Evolutionary conservation across 148 eudicot species (phyloP), one percentile per base, ranked within the genome.

Genomic region (Euryodendron excelsum): DNA sequence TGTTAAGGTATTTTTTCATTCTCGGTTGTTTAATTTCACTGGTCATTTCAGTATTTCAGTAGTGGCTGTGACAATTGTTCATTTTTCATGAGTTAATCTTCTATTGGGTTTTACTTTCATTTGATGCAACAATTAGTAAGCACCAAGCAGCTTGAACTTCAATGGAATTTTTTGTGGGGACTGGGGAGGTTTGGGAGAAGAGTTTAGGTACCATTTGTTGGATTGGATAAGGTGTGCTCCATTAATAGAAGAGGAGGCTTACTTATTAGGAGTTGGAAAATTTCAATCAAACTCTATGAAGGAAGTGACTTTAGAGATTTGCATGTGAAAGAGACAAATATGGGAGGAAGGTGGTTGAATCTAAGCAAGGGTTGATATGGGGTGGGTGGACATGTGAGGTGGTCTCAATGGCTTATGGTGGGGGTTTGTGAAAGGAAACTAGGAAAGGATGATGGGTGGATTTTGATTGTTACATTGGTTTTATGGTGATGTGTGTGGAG

Each of bases 1-100:
- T 88, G 92, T 96, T 61, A 96, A 96, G 99, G 99, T 93, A 83
- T 59, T 78, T 73, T 12, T 73, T n/a, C 77, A 70, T 23, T 50
- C 48, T 36, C 36, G 31, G n/a, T 20, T 77, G 47, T 55, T 33
- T 1, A 17, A 9, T 25, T 36, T 68, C 37, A 2, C 28, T 39
- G 48, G 59, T 39, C 36, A 55, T 63, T 72, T 70, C 48, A 64
- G 31, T 18, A 65, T 23, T 15, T 53, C 58, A 36, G 33, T 30
- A 10, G 34, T 74, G 23, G 14, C 20, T 23, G 68, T 20, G 69
- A 67, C 45, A 31, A 25, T 67, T 77, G 72, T 44, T 5, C 33
- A 33, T 65, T 0, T 25, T 65, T 20, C 15, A 48, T 33, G 44
- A 14, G 20, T 65, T n/a, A 34, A 65, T 36, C 25, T 33, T 25